phyloP scores from a whole-genome alignment of 352 stramenopile genomes.

The Halophytophthora batemanensis region DNA sequence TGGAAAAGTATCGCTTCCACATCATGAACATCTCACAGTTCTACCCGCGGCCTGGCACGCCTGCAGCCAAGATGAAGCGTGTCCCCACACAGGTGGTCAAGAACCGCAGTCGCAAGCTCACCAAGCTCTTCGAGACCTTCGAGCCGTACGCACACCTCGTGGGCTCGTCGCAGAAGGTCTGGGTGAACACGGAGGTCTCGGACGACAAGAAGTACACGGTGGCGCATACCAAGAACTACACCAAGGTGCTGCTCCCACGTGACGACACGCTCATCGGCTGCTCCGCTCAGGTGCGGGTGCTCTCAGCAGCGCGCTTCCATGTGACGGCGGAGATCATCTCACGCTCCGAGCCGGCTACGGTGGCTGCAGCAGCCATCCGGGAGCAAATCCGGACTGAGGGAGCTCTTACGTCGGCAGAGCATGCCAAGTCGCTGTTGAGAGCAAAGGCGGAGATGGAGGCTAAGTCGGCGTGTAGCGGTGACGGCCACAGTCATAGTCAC shows the following conservation, averaged over 20 bases:
- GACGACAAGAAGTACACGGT: conserved; percentile 79
- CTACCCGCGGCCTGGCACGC: conserved; percentile 89
- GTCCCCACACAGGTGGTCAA: conserved; percentile 88
- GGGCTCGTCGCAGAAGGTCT: conserved; percentile 59
- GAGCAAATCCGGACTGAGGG: conserved; percentile 45
- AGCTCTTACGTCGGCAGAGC: conserved; percentile 26
- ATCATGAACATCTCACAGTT: conserved; percentile 95
- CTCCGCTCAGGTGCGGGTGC: conserved; percentile 57
- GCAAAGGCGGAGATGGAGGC: conserved; percentile 10
- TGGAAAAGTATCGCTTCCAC: conserved; percentile 86
- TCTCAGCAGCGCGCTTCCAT: conserved; percentile 66
- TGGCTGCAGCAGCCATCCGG: conserved; percentile 44
- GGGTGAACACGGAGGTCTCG: conserved; percentile 83
- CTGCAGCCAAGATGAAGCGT: conserved; percentile 88
- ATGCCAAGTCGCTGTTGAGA: conserved; percentile 27
- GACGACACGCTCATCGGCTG: conserved; percentile 78
- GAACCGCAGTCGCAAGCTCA: conserved; percentile 80
- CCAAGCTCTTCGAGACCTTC: conserved; percentile 84
- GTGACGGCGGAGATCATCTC: conserved; percentile 63
- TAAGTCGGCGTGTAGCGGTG: conserved; percentile 20
- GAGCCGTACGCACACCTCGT: conserved; percentile 75
- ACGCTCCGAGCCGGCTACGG: conserved; percentile 48
- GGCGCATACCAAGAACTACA: conserved; percentile 90
- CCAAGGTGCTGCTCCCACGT: conserved; percentile 85
- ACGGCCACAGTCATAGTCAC: conserved; percentile 19